Percentiles rank a stretch among this genome's conserved stretches.
Evolutionary conservation across 192 early-diverging fungal genomes (phyloP).

Genomic region (Podila verticillata): DNA sequence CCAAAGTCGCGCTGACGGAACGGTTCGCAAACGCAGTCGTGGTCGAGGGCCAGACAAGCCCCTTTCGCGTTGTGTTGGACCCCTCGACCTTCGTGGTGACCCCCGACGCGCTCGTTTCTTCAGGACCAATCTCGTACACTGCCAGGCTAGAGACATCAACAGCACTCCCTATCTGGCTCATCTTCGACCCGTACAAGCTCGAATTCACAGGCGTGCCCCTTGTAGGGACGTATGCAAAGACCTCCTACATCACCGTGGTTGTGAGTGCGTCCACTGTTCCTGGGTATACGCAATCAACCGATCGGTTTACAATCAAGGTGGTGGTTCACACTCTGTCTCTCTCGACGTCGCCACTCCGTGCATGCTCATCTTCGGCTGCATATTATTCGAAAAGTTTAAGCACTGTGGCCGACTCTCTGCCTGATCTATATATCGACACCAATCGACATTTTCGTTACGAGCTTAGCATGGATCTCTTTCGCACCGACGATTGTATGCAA

Average conservation of each 20-base stretch:
- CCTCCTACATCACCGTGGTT: slow-evolving; percentile 4
- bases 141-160: neutral
- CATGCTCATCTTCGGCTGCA: slow-evolving; percentile 1
- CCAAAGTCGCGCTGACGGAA: neutral
- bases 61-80: slow-evolving; percentile 4
- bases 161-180: slow-evolving; percentile 12
- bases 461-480: slow-evolving; percentile 4
- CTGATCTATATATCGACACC: slow-evolving; percentile 3
- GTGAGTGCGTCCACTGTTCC: slow-evolving; percentile 13
- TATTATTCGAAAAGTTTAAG: neutral
- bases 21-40: neutral
- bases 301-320: slow-evolving; percentile 13
- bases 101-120: neutral
- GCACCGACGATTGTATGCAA: slow-evolving; percentile 4
- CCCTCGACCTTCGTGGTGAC: neutral
- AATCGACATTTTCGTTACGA: neutral
- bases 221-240: slow-evolving; percentile 7
- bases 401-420: neutral
- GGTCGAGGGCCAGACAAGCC: slow-evolving; percentile 4
- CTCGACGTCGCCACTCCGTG: neutral
- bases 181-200: neutral
- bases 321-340: slow-evolving; percentile 1
- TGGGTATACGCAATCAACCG: slow-evolving; percentile 7
- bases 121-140: slow-evolving; percentile 6
- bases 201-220: slow-evolving; percentile 8